A percentile compares a stretch with the other conserved stretches of the same genome.
phyloP scores from a whole-genome alignment of 345 rosid species.

The Gossypium anomalum region DNA sequence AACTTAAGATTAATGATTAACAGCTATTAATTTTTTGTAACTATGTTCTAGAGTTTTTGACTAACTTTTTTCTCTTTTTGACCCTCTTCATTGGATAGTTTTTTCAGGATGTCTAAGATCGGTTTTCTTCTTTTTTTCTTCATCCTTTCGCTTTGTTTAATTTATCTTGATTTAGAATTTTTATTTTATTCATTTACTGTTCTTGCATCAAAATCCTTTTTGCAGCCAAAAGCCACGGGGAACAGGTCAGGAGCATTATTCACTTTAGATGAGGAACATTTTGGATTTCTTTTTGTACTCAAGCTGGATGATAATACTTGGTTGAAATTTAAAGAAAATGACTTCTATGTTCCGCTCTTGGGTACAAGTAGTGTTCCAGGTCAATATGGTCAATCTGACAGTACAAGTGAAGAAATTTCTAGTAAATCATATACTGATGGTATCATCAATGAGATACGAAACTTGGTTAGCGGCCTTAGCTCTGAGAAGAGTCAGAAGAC shows the following conservation, averaged over 20 bases:
- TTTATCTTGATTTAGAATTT: slow-evolving; percentile 6
- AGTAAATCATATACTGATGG: slow-evolving; percentile 47
- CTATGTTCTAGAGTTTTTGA: not conserved
- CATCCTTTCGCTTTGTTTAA: not conserved
- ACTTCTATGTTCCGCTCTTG: slow-evolving; percentile 72
- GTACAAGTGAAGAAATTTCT: slow-evolving; percentile 38
- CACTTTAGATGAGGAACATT: slow-evolving; percentile 52
- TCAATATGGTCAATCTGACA: slow-evolving; percentile 32
- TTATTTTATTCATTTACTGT: slow-evolving; percentile 1
- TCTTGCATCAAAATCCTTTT: slow-evolving; percentile 16
- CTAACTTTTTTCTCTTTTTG: not conserved
- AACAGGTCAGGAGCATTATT: slow-evolving; percentile 56
- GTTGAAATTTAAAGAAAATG: slow-evolving; percentile 64
- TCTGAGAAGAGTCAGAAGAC: slow-evolving; percentile 46
- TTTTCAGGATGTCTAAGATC: not conserved
- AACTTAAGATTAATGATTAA: not conserved
- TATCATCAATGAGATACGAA: slow-evolving; percentile 75
- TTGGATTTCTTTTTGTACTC: slow-evolving; percentile 84
- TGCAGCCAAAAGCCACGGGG: slow-evolving; percentile 62
- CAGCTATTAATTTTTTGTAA: not conserved
- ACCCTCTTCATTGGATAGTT: slow-evolving; percentile 10
- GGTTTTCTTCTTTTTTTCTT: not conserved
- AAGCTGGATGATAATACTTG: slow-evolving; percentile 64
- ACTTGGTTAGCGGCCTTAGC: slow-evolving; percentile 64
- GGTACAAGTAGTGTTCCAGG: slow-evolving; percentile 36